Conservation (phyloP, 2,329 filamentous ascomycete genomes). For the Blastomyces emzantsi region DNA sequence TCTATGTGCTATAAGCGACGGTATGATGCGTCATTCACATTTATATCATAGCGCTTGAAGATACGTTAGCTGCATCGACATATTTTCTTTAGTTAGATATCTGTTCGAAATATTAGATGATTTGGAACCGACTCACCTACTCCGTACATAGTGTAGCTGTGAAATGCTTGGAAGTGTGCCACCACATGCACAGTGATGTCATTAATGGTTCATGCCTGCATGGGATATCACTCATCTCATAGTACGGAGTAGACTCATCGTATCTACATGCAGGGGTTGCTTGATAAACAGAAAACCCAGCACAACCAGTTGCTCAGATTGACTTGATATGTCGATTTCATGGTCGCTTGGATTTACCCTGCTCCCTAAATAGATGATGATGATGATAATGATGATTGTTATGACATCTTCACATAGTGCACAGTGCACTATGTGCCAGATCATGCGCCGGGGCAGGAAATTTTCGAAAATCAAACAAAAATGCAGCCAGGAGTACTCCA, state of each 20-base stretch:
- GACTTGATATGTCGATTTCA: not conserved
- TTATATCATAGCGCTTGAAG: not conserved
- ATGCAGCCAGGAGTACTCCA: too few species aligned
- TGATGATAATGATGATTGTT: too few species aligned
- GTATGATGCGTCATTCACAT: constrained; percentile 1
- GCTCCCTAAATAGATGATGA: not conserved
- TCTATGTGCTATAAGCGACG: not conserved
- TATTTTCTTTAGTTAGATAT: not conserved
- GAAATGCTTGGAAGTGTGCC: not conserved
- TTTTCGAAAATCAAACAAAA: not conserved
- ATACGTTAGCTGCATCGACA: not conserved
- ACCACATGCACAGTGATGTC: not conserved
- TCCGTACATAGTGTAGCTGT: not conserved
- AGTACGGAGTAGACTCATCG: not conserved
- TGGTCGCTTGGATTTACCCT: not conserved
- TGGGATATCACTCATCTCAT: not conserved
- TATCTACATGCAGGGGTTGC: not conserved
- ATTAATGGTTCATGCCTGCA: not conserved
- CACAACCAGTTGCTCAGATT: not conserved
- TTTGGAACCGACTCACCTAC: not conserved
- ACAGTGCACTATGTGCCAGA: not conserved
- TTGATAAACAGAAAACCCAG: not conserved
- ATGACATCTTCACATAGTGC: not conserved
- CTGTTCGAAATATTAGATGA: not conserved
- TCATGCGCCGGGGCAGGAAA: not conserved